phyloP scores from a whole-genome alignment of 345 rosid species.

The Acer saccharum region DNA sequence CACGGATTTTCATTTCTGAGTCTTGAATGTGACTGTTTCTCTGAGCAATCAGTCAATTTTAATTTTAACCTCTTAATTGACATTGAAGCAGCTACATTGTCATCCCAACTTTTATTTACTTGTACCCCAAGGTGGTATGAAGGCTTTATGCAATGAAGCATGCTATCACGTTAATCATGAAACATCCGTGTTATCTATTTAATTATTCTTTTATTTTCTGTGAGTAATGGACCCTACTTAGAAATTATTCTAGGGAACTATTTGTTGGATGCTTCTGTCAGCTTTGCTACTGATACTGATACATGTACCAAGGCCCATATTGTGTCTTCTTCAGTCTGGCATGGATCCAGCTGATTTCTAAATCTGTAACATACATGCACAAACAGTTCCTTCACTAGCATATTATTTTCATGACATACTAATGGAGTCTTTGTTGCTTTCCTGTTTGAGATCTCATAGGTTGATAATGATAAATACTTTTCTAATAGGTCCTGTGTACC shows the following conservation, averaged over 20 bases:
- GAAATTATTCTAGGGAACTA: not conserved
- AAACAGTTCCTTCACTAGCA: not conserved
- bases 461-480: constrained; percentile 16
- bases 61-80: not conserved
- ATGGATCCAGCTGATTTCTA: not conserved
- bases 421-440: not conserved
- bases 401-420: not conserved
- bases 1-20: constrained; percentile 11
- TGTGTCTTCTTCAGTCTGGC: not conserved
- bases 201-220: not conserved
- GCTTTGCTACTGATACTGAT: not conserved
- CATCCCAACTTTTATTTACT: constrained; percentile 5
- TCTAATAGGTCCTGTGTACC: constrained; percentile 70
- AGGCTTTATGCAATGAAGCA: not conserved
- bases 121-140: not conserved
- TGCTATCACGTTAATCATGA: not conserved
- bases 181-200: not conserved
- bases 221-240: not conserved
- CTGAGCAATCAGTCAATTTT: not conserved
- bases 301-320: not conserved
- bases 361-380: not conserved
- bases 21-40: not conserved
- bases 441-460: constrained; percentile 7
- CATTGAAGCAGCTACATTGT: not conserved
- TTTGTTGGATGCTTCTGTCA: not conserved